Percentiles rank a stretch among this genome's conserved stretches.
phyloP scores from a whole-genome alignment of 495 filamentous ascomycete species.

The Xylaria castorea region DNA sequence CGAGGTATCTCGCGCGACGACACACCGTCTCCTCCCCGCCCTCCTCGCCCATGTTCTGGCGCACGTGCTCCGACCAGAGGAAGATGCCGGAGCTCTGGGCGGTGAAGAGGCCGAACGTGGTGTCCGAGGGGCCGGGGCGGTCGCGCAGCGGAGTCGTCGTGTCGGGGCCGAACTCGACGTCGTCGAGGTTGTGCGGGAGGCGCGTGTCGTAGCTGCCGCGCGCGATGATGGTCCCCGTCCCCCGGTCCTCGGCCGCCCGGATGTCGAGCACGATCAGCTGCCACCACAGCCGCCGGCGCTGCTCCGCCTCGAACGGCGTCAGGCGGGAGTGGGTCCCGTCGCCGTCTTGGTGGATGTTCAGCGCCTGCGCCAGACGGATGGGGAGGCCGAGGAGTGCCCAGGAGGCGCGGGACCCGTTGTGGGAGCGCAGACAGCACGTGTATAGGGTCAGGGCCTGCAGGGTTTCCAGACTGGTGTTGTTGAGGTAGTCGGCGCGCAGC shows the following conservation, averaged over 20 bases:
- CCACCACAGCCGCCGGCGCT: constrained; percentile 80
- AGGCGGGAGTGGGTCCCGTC: constrained; percentile 61
- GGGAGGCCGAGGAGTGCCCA: constrained; percentile 68
- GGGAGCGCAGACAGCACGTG: constrained; percentile 55
- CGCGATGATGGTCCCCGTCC: constrained; percentile 68
- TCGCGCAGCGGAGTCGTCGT: constrained; percentile 56
- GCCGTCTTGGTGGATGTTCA: constrained; percentile 74
- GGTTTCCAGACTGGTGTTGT: constrained; percentile 68
- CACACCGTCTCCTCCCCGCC: constrained; percentile 37
- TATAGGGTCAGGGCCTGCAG: constrained; percentile 77
- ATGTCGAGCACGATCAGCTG: constrained; percentile 73
- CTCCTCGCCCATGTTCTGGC: constrained; percentile 31
- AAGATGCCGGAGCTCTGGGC: constrained; percentile 63
- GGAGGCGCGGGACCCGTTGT: constrained; percentile 60
- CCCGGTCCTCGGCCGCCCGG: constrained; percentile 77
- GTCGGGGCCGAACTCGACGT: constrained; percentile 68
- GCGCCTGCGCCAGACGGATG: constrained; percentile 71
- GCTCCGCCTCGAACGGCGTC: constrained; percentile 72
- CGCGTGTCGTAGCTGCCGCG: constrained; percentile 68
- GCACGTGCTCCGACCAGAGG: constrained; percentile 38
- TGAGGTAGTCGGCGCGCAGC: constrained; percentile 69
- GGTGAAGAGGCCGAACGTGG: constrained; percentile 70
- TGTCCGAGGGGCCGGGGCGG: constrained; percentile 67
- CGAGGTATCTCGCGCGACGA: constrained; percentile 36
- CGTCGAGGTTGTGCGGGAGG: constrained; percentile 71